A percentile compares a stretch with the other conserved stretches of the same genome.
Evolutionary conservation across 2,329 filamentous ascomycete genomes (phyloP).

Genomic region (Ophiostoma piceae): DNA sequence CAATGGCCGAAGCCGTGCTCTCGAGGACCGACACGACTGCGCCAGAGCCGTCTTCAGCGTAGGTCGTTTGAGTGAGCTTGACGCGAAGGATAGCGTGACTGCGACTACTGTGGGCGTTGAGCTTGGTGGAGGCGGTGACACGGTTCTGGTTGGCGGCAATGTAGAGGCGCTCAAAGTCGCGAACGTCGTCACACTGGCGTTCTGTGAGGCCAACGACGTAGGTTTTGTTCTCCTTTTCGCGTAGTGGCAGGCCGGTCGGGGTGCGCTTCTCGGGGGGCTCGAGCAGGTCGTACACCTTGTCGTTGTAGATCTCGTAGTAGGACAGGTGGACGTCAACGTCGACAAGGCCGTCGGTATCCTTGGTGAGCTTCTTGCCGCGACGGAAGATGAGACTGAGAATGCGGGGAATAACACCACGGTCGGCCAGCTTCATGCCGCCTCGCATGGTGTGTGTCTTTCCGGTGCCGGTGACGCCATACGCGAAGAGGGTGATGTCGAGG

Average conservation of each 20-base stretch:
- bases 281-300: conserved; percentile 88
- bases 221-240: conserved; percentile 82
- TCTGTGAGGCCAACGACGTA: conserved; percentile 82
- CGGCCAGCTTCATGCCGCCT: conserved; percentile 77
- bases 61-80: conserved; percentile 71
- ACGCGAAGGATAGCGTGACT: conserved; percentile 89
- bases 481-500: conserved; percentile 82
- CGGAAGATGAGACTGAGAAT: conserved; percentile 81
- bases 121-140: conserved; percentile 83
- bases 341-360: conserved; percentile 67
- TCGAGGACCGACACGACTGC: conserved; percentile 50
- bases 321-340: conserved; percentile 70
- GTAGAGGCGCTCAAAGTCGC: conserved; percentile 85
- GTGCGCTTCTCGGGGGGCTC: conserved; percentile 84
- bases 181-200: conserved; percentile 72
- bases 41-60: conserved; percentile 40
- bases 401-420: conserved; percentile 81
- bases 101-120: conserved; percentile 84
- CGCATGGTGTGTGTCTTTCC: conserved; percentile 97
- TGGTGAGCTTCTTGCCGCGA: conserved; percentile 75
- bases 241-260: conserved; percentile 69
- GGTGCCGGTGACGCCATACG: conserved; percentile 88
- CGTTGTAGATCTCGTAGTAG: conserved; percentile 97
- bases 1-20: conserved; percentile 88
- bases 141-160: conserved; percentile 89